Percentiles rank a stretch among this genome's conserved stretches.
These are phyloP conservation scores for Echinosophora koreensis DNA, from an alignment of 306 rosid species.

Conservation along the genomic window DNA sequence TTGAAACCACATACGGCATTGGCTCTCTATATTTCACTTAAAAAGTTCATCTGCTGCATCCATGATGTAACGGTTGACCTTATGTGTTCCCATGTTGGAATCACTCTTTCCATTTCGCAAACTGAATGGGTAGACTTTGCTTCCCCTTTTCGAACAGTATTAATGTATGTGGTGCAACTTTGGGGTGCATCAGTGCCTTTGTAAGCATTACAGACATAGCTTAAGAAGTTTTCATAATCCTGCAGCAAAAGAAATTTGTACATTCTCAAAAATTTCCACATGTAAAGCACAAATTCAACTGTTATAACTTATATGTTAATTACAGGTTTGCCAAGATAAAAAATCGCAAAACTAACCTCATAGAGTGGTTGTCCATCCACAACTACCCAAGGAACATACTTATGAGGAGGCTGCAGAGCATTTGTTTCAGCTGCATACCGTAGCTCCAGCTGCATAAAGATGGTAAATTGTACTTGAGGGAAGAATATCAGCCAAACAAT, in stretches of 20 bases:
- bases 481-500: conserved; percentile 11
- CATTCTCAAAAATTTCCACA: conserved; percentile 19
- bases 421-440: conserved; percentile 74
- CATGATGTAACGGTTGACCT: conserved; percentile 58
- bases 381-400: conserved; percentile 91
- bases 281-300: background rate
- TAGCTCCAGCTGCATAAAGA: conserved; percentile 78
- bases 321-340: background rate
- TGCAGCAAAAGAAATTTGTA: conserved; percentile 44
- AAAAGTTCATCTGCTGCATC: conserved; percentile 53
- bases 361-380: conserved; percentile 87
- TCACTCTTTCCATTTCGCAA: conserved; percentile 39
- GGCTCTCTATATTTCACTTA: conserved; percentile 42
- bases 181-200: conserved; percentile 55
- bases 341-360: conserved; percentile 68
- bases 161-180: conserved; percentile 57
- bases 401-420: conserved; percentile 82
- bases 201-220: conserved; percentile 79
- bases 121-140: conserved; percentile 47
- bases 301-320: conserved; percentile 1
- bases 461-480: conserved; percentile 34
- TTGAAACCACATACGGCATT: background rate
- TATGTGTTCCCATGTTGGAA: conserved; percentile 46
- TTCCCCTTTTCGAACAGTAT: conserved; percentile 32
- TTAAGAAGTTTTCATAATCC: conserved; percentile 81